A percentile compares a stretch with the other conserved stretches of the same genome.
These are phyloP conservation scores for Flaveria bidentis DNA, from an alignment of 129 eudicot genomes.

Conservation along the genomic window DNA sequence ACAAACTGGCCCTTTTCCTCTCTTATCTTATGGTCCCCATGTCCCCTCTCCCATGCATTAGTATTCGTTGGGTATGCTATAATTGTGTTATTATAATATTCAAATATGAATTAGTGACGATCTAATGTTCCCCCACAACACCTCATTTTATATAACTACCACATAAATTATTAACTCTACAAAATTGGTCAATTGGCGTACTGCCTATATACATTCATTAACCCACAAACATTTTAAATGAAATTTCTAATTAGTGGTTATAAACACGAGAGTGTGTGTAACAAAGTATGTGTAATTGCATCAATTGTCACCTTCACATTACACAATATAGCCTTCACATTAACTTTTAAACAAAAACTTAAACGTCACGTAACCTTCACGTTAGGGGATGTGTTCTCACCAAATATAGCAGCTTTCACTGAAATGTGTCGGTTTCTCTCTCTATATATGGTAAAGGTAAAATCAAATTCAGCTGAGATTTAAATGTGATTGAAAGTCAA, in stretches of 20 bases:
- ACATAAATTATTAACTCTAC: constrained; percentile 18
- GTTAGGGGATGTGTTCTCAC: not conserved
- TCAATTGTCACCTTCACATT: not conserved
- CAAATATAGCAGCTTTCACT: not conserved
- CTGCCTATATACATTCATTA: constrained; percentile 16
- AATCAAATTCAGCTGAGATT: too few species aligned
- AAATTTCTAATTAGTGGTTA: constrained; percentile 3
- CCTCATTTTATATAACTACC: constrained; percentile 19
- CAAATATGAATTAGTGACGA: constrained; percentile 24
- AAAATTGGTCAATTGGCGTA: constrained; percentile 14
- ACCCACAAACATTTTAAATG: constrained; percentile 7
- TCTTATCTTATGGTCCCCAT: constrained; percentile 27
- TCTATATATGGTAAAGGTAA: too few species aligned
- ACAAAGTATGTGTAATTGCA: not conserved
- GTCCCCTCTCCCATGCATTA: constrained; percentile 32
- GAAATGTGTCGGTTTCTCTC: not conserved
- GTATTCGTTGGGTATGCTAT: constrained; percentile 33
- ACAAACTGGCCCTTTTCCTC: constrained; percentile 31
- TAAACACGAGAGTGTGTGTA: not conserved
- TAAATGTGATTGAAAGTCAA: too few species aligned
- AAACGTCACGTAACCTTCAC: not conserved
- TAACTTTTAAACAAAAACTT: not conserved
- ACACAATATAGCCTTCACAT: not conserved
- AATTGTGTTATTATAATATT: constrained; percentile 27
- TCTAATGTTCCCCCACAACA: constrained; percentile 31